A percentile compares a stretch with the other conserved stretches of the same genome.
Conservation (phyloP, 495 filamentous ascomycete genomes). For the Lophiotrema nucula region DNA sequence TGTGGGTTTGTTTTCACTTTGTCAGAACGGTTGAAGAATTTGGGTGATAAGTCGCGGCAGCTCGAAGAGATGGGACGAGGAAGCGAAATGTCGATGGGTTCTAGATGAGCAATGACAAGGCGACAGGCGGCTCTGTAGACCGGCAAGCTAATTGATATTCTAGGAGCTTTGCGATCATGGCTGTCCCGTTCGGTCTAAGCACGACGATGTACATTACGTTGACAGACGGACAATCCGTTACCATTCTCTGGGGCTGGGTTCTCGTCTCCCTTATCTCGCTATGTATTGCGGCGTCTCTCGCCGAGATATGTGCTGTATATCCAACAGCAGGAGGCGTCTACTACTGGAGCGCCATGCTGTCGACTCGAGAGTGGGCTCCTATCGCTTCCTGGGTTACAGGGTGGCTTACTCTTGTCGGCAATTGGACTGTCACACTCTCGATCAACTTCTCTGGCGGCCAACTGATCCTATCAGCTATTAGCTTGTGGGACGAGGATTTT, state of each 20-base stretch:
- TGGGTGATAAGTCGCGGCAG: too few relatives aligned
- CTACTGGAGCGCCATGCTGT: slow-evolving; percentile 54
- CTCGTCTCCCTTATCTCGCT: slow-evolving; percentile 51
- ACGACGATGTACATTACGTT: slow-evolving; percentile 71
- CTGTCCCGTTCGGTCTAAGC: slow-evolving; percentile 64
- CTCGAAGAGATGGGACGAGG: too few relatives aligned
- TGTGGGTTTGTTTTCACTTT: slow-evolving; percentile 24
- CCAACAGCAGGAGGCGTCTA: slow-evolving; percentile 56
- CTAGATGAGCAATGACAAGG: background rate
- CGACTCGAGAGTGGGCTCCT: slow-evolving; percentile 47
- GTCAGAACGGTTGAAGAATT: background rate
- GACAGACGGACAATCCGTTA: slow-evolving; percentile 62
- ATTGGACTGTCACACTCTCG: slow-evolving; percentile 52
- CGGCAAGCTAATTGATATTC: slow-evolving; percentile 25
- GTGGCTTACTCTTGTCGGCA: slow-evolving; percentile 53
- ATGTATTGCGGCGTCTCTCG: slow-evolving; percentile 53
- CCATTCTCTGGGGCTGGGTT: slow-evolving; percentile 65
- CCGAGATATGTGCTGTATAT: slow-evolving; percentile 58
- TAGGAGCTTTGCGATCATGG: slow-evolving; percentile 57
- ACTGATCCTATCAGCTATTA: slow-evolving; percentile 60
- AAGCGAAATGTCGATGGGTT: too few relatives aligned
- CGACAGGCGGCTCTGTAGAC: too few relatives aligned
- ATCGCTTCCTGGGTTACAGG: slow-evolving; percentile 50
- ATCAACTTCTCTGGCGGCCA: slow-evolving; percentile 58
- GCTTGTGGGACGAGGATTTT: slow-evolving; percentile 61